Evolutionary conservation across 208 protist species (phyloP).

Genomic region (Spongospora subterranea): DNA sequence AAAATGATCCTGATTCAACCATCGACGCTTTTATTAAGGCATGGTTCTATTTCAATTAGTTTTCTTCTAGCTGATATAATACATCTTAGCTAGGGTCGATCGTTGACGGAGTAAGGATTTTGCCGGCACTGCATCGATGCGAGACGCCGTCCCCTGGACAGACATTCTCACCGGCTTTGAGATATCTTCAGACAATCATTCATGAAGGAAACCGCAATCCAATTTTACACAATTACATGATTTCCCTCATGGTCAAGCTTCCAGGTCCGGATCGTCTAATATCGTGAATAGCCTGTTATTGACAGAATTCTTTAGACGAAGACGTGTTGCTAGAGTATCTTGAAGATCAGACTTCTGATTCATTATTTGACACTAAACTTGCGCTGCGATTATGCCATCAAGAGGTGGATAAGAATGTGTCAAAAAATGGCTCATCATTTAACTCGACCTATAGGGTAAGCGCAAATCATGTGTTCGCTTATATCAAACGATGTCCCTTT

Average conservation of each 20-base stretch:
- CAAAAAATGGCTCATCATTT: not conserved
- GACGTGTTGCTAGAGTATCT: not conserved
- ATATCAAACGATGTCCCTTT: slow-evolving; percentile 21
- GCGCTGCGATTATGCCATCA: slow-evolving; percentile 53
- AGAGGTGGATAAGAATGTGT: not conserved
- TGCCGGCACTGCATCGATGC: slow-evolving; percentile 44
- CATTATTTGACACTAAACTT: slow-evolving; percentile 9
- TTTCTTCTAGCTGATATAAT: not conserved
- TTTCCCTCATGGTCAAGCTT: slow-evolving; percentile 16
- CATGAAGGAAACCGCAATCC: slow-evolving; percentile 4
- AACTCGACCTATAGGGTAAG: not conserved
- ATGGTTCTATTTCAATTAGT: not conserved
- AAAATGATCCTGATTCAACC: slow-evolving; percentile 3
- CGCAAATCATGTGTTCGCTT: not conserved
- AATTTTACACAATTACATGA: slow-evolving; percentile 53
- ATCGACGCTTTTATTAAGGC: slow-evolving; percentile 38
- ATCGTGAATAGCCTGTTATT: not conserved
- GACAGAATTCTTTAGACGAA: not conserved
- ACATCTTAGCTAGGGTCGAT: not conserved
- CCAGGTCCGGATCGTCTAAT: not conserved
- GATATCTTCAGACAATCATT: not conserved
- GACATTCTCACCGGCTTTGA: not conserved
- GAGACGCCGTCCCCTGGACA: not conserved
- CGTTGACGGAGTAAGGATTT: not conserved
- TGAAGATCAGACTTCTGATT: not conserved